Conservation (phyloP, 2,329 filamentous ascomycete genomes). For the Phaeoacremonium minimum region DNA sequence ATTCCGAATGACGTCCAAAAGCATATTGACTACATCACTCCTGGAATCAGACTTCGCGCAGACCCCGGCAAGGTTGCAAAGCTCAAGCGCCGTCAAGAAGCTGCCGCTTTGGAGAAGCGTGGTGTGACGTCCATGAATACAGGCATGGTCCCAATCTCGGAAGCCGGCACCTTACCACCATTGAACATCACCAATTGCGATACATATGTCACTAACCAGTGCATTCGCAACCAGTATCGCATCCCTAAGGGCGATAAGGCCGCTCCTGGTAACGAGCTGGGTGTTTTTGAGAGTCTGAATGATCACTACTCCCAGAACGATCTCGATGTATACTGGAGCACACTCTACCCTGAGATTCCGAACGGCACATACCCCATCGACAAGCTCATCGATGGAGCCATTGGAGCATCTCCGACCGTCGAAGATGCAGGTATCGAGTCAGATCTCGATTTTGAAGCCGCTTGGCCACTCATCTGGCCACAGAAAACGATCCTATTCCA, state of each 20-base stretch:
- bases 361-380: conserved; percentile 20
- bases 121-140: conserved; percentile 3
- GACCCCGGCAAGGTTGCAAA: conserved; percentile 6
- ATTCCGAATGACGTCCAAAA: conserved; percentile 36
- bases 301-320: conserved; percentile 10
- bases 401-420: conserved; percentile 8
- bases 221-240: conserved; percentile 10
- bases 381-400: conserved; percentile 18
- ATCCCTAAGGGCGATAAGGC: conserved; percentile 10
- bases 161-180: conserved; percentile 2
- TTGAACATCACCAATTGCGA: conserved; percentile 8
- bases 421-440: conserved; percentile 23
- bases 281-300: conserved; percentile 9
- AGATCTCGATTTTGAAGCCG: conserved; percentile 43
- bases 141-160: not conserved
- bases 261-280: conserved; percentile 10
- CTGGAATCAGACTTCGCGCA: conserved; percentile 40
- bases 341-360: conserved; percentile 14
- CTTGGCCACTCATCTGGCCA: conserved; percentile 45
- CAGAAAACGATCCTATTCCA: conserved; percentile 31
- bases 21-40: conserved; percentile 50
- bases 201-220: conserved; percentile 10
- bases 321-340: conserved; percentile 11
- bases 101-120: conserved; percentile 6
- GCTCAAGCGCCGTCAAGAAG: conserved; percentile 6